phyloP scores from a whole-genome alignment of 768 basidiomycete species.

The Psilocybe cyanescens region DNA sequence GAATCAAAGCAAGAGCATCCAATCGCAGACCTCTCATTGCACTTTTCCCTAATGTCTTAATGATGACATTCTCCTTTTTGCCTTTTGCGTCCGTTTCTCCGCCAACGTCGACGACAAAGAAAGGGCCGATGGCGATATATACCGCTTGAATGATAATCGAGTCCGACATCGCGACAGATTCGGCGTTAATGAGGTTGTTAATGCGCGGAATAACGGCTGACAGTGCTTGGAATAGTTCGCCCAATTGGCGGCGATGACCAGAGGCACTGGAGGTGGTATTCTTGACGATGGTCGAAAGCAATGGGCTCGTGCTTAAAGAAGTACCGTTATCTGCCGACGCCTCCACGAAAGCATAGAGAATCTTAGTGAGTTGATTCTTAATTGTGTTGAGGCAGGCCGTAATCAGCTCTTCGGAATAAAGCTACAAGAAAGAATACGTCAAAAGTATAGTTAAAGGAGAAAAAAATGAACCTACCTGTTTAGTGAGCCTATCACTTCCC shows the following conservation, averaged over 20 bases:
- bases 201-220: slow-evolving; percentile 76
- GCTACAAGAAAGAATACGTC: slow-evolving; percentile 39
- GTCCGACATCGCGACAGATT: slow-evolving; percentile 83
- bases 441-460: not conserved
- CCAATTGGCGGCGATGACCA: slow-evolving; percentile 50
- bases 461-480: slow-evolving; percentile 68
- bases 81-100: slow-evolving; percentile 50
- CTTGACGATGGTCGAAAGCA: slow-evolving; percentile 56
- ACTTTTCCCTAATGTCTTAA: slow-evolving; percentile 72
- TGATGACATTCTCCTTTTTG: slow-evolving; percentile 59
- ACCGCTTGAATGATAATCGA: slow-evolving; percentile 90
- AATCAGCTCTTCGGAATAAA: slow-evolving; percentile 95
- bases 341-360: slow-evolving; percentile 89
- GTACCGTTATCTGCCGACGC: slow-evolving; percentile 49
- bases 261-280: slow-evolving; percentile 37
- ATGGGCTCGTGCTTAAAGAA: slow-evolving; percentile 42
- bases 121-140: slow-evolving; percentile 92
- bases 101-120: slow-evolving; percentile 81
- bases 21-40: slow-evolving; percentile 83
- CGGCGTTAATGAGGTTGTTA: slow-evolving; percentile 72
- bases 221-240: slow-evolving; percentile 75
- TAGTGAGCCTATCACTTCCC: slow-evolving; percentile 77
- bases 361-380: slow-evolving; percentile 78
- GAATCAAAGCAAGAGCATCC: slow-evolving; percentile 81
- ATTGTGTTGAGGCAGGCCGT: slow-evolving; percentile 73